Percentiles rank a stretch among this genome's conserved stretches.
Conservation (phyloP, 495 filamentous ascomycete species). For the Talaromyces trachyspermus region DNA sequence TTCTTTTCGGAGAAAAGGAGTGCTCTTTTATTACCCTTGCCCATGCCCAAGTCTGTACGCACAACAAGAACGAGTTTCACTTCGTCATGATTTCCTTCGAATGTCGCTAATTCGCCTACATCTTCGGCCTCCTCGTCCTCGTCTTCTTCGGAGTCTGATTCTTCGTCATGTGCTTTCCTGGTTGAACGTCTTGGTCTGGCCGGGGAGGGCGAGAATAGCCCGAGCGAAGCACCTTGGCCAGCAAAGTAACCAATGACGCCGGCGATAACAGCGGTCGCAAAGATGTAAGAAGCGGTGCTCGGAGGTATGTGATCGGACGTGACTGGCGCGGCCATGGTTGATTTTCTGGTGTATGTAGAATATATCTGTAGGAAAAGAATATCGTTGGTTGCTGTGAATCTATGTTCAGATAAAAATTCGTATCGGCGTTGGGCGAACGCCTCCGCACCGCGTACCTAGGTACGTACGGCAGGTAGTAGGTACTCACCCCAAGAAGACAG, state of each 20-base stretch:
- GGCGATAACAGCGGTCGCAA: conserved; percentile 59
- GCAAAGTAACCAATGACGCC: conserved; percentile 61
- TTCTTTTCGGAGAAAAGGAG: conserved; percentile 5
- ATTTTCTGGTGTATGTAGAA: too few relatives aligned
- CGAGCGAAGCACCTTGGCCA: conserved; percentile 43
- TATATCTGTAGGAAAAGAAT: conserved; percentile 6
- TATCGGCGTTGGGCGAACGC: too few relatives aligned
- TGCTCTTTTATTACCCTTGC: conserved; percentile 59
- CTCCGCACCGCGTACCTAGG: too few relatives aligned
- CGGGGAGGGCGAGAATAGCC: conserved; percentile 27
- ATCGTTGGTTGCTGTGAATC: conserved; percentile 12
- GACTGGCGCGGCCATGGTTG: conserved; percentile 33
- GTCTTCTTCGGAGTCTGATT: conserved; percentile 22
- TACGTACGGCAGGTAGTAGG: too few relatives aligned
- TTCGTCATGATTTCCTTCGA: conserved; percentile 58
- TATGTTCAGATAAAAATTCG: too few relatives aligned
- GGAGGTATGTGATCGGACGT: conserved; percentile 32
- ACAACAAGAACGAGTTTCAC: conserved; percentile 94
- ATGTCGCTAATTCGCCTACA: conserved; percentile 35
- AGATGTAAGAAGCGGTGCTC: conserved; percentile 43
- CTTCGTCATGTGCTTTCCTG: conserved; percentile 12
- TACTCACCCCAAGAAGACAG: too few relatives aligned
- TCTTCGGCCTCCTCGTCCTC: conserved; percentile 34
- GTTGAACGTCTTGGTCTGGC: conserved; percentile 3
- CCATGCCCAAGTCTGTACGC: conserved; percentile 91